Base-by-base conservation (phyloP, 208 protist genomes). In the Novymonas esmeraldas region DNA sequence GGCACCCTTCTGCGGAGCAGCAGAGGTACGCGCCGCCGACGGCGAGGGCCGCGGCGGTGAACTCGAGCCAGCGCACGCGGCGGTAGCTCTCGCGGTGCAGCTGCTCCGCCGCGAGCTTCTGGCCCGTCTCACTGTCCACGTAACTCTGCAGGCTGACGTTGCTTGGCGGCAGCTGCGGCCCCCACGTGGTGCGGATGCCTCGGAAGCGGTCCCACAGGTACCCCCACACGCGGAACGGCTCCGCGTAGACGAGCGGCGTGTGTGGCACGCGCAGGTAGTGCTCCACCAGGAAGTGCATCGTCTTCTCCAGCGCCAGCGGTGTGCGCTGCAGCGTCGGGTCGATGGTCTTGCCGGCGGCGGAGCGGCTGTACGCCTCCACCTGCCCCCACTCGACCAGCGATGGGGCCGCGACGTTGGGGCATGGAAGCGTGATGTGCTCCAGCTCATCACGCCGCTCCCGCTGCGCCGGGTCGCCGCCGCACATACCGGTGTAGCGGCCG, bases 151-250 rank as follows among this genome's bases (percentile, higher is more conserved):
- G 14, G 26, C 70, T 72, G 14, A 57, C 56, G 56, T 70, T 79
- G 64, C 67, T 77, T 31, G 71, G 64, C 16, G 73, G 75, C 26
- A 78, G 60, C 73, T 95, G 90, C 52, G 85, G 84, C 0, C 71
- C 74, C 84, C 87, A 95, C 24, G 82, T 87, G 13, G 83, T 91
- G 52, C 90, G 87, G 28, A 93, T 82, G 10, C 85, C 79, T n/a
- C 90, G 84, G 44, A 93, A 78, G 41, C 90, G 73, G 45, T 95
- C 85, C 88, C 90, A 95, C 48, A 95, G 69, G 67, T 94, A 91
- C 11, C 68, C 64, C 88, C 90, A 95, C 1, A 93, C 71, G n/a
- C 78, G 76, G 69, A 90, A 89, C 0, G 88, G 79, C 7, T 84
- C 78, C 4, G 76, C 61, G 73, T 84, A 89, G 44, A 82, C 78